phyloP scores from a whole-genome alignment of 495 filamentous ascomycete species.

The Aspergillus sclerotioniger region DNA sequence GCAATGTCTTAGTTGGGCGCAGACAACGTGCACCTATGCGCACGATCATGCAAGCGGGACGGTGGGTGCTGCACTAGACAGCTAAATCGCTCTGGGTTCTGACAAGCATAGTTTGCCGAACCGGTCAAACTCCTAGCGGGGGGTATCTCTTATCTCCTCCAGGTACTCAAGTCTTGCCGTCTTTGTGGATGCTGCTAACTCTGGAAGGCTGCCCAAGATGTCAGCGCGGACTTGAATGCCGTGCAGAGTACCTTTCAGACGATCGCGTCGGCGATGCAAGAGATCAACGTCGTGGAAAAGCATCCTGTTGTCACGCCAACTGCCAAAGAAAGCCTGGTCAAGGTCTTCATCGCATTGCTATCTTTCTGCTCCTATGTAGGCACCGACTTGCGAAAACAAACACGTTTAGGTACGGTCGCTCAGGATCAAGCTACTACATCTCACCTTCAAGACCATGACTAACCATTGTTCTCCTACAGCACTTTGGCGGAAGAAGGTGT shows the following conservation, averaged over 20 bases:
- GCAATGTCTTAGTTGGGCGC: background rate
- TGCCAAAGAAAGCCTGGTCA: background rate
- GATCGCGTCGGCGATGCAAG: background rate
- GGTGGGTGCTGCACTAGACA: background rate
- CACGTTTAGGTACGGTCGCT: background rate
- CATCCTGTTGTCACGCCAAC: background rate
- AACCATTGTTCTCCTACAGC: background rate
- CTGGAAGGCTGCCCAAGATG: background rate
- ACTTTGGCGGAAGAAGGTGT: background rate
- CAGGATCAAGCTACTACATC: too few species aligned
- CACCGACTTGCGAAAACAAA: background rate
- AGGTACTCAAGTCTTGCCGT: background rate
- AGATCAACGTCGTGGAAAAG: background rate
- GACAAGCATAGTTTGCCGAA: background rate
- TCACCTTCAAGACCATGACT: too few species aligned
- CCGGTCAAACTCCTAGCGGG: background rate
- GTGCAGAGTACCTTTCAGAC: background rate
- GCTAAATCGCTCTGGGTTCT: background rate
- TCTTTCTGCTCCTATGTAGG: background rate
- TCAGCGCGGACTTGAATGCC: background rate
- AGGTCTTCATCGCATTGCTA: background rate
- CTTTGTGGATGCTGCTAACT: background rate
- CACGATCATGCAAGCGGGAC: background rate
- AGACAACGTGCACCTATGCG: conserved; percentile 1
- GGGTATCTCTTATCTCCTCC: background rate